Evolutionary conservation across 78 protist genomes (phyloP).

Genomic region (Andalucia godoyi): DNA sequence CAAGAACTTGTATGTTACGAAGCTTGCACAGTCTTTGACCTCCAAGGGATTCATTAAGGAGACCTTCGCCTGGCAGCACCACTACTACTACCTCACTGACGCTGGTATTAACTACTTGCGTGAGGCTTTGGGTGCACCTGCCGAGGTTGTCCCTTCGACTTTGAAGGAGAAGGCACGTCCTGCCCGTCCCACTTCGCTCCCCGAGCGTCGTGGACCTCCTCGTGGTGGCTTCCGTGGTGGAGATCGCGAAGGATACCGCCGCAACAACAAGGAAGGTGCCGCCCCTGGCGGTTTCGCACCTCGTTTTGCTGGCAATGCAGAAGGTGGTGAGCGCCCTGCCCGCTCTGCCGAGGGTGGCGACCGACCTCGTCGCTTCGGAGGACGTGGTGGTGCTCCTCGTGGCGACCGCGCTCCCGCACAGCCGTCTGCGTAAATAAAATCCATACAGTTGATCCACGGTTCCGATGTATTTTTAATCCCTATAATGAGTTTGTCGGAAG

Average conservation of each 20-base stretch:
- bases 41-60: constrained; percentile 64
- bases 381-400: too few species aligned
- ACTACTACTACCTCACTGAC: constrained; percentile 80
- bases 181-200: neutral
- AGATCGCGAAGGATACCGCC: constrained; percentile 27
- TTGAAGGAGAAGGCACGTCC: constrained; percentile 47
- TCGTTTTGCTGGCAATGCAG: too few species aligned
- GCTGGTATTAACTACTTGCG: constrained; percentile 85
- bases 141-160: constrained; percentile 77
- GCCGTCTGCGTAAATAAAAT: too few species aligned
- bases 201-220: constrained; percentile 1
- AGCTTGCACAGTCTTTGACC: constrained; percentile 54
- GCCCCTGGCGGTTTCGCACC: too few species aligned
- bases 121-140: constrained; percentile 77
- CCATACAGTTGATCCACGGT: too few species aligned
- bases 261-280: neutral
- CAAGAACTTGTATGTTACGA: constrained; percentile 73
- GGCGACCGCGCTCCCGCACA: too few species aligned
- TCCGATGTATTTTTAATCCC: too few species aligned
- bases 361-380: too few species aligned
- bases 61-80: constrained; percentile 82
- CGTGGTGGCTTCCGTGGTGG: constrained; percentile 1
- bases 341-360: too few species aligned
- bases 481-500: too few species aligned
- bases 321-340: too few species aligned